These are phyloP conservation scores for Haplosporangium sp. DNA, from an alignment of 371 early-diverging fungal species.

Conservation along the genomic window DNA sequence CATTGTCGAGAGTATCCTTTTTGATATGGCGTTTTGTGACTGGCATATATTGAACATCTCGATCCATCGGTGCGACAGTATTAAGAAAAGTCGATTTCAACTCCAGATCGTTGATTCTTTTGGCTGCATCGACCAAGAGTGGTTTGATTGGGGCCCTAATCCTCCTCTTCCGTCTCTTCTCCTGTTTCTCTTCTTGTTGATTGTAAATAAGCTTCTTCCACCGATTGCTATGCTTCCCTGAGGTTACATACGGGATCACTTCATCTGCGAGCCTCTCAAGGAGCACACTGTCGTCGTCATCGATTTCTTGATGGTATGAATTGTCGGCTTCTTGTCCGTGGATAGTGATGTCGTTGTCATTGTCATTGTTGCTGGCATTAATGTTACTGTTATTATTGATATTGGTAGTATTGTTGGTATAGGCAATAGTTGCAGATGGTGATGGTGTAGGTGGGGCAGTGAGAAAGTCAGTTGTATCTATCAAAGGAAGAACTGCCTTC, in stretches of 20 bases:
- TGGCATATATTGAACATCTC: constrained; percentile 1
- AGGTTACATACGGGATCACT: not conserved
- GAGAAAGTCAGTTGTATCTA: not conserved
- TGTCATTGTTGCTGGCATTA: no score
- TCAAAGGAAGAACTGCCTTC: not conserved
- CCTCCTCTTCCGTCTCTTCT: not conserved
- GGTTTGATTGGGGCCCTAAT: no score
- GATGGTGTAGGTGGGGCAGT: no score
- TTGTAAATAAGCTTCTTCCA: not conserved
- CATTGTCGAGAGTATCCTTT: not conserved
- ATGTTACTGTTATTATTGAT: not conserved
- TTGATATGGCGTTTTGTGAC: not conserved
- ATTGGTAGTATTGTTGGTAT: not conserved
- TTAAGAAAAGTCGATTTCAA: not conserved
- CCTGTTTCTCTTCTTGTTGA: not conserved
- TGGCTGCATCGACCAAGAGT: not conserved
- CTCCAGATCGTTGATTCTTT: not conserved
- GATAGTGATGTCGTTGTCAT: no score
- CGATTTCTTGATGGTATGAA: not conserved
- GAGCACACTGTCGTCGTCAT: not conserved
- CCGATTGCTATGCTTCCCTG: not conserved
- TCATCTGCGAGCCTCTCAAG: not conserved
- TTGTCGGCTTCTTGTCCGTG: no score
- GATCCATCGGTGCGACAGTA: not conserved
- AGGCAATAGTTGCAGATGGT: not conserved